Evolutionary conservation across 352 stramenopile species (phyloP), one percentile per base, ranked within the genome.

Genomic region (Phytophthora sansomeana): DNA sequence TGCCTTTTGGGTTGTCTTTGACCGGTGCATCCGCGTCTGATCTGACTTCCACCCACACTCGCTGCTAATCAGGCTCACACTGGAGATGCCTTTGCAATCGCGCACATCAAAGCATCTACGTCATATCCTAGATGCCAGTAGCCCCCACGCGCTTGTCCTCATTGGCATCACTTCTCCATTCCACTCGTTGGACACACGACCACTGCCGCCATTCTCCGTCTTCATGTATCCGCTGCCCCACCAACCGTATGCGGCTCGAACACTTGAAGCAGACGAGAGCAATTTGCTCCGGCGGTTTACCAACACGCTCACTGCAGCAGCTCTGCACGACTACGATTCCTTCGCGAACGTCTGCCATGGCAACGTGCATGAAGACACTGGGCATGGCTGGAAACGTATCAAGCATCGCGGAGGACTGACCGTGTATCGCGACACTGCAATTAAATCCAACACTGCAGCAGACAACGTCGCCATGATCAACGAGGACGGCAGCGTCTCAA

Each of bases 381-480:
- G 41, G 4, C 72, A 60, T 16, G 33, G 66, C 29, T 82, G 76
- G 79, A 84, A 88, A 50, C 26, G 70, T 1, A 35, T 84, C 43
- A 81, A 80, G 48, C 67, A 44, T 7, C 63, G 49, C 29, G 58
- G 75, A 17, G 67, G 72, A n/a, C 21, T 85, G 29, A 49, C 64
- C 2, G 58, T 83, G 11, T 88, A 81, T 61, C 68, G 72, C 6
- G 64, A 87, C 16, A 54, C 33, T 10, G 33, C 44, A 26, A 30
- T 52, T 2, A n/a, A 61, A 29, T 6, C 49, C 1, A 32, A 4
- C 29, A 38, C 17, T 13, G 21, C n/a, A 16, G 33, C 49, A 24
- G 17, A 39, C 29, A 42, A 36, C 11, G 16, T 58, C 5, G 32
- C 62, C 29, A 42, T 58, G 2, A 24, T 36, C 26, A 55, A 69